Base-by-base conservation (phyloP, 768 basidiomycete genomes). In the Russula olivacea region DNA sequence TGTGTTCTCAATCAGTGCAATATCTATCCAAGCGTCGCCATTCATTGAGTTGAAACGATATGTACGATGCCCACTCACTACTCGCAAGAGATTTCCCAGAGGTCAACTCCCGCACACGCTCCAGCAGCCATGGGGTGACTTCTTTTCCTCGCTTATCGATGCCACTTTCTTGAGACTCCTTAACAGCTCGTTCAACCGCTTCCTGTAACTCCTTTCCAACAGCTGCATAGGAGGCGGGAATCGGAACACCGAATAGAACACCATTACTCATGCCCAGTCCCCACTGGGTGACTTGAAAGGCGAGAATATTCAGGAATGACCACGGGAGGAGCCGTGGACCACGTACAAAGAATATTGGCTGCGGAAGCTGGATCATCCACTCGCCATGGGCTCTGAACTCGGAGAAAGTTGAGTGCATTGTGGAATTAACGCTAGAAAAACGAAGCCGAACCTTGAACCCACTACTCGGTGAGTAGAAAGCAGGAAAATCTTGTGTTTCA, bases 51-150 rank as follows among this genome's bases (percentile, higher is more conserved):
- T 5, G 19, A 30, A 23, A 15, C 28, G 40, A 34, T 36, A 38
- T 28, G 28, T 4, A 25, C 10, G 30, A 25, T 11, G 61, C 5
- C 4, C 21, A 75, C 88, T 73, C 63, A 89, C 88, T 89, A 70
- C 82, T 86, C 43, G 79, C 76, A 56, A 97, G 75, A 6, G 92
- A 93, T 64, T 78, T 78, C 2, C 93, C 93, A 36, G 81, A 71
- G 0, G 89, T 93, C 53, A 98, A 77, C 71, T 96, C 88, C 17
- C 81, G 81, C 2, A 98, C 86, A 34, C 96, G 85, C 49, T 80
- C 78, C 34, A 99, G 77, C 11, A 99, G 77, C 96, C 96, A 98
- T 8, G 97, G 97, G 1, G 97, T 99, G 7, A 83, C 93, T 63
- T 93, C 90, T 69, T 97, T 98, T 3, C 97, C 97, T 19, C 80